Evolutionary conservation across 495 filamentous ascomycete species (phyloP).

Genomic region (Neurospora pannonica): DNA sequence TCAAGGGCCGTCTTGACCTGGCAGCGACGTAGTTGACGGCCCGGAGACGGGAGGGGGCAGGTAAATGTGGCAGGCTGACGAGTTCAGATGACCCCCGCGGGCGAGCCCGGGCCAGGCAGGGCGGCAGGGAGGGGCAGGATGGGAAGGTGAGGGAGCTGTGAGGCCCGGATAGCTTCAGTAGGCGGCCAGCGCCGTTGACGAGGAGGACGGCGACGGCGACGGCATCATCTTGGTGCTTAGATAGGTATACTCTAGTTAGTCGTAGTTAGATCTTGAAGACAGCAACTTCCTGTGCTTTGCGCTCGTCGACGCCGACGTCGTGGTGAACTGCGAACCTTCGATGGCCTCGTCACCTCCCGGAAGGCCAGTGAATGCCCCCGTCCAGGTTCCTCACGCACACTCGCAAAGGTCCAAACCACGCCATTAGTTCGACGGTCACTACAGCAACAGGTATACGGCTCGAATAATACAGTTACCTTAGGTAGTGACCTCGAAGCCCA

Average conservation of each 20-base stretch:
- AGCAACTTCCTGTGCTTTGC: neutral
- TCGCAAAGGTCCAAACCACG: neutral
- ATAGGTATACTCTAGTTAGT: neutral
- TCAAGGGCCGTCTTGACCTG: neutral
- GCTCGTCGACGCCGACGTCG: neutral
- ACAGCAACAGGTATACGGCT: neutral
- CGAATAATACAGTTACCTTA: too few relatives aligned
- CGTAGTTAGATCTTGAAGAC: neutral
- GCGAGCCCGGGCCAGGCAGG: neutral
- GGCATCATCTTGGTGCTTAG: neutral
- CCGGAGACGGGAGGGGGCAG: neutral
- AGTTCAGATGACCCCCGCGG: neutral
- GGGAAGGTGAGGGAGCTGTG: neutral
- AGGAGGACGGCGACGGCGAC: neutral
- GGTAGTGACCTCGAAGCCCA: neutral
- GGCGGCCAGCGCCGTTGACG: neutral
- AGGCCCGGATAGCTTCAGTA: neutral
- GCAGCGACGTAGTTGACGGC: neutral
- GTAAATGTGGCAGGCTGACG: neutral
- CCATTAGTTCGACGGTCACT: neutral
- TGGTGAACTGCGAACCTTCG: neutral
- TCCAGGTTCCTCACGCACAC: neutral
- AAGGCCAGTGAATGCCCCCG: neutral
- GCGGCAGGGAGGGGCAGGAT: neutral
- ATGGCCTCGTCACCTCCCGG: neutral